Percentiles rank a stretch among this genome's conserved stretches.
These are phyloP conservation scores for Fonsecaea monophora DNA, from an alignment of 2,329 filamentous ascomycete species.

Conservation along the genomic window DNA sequence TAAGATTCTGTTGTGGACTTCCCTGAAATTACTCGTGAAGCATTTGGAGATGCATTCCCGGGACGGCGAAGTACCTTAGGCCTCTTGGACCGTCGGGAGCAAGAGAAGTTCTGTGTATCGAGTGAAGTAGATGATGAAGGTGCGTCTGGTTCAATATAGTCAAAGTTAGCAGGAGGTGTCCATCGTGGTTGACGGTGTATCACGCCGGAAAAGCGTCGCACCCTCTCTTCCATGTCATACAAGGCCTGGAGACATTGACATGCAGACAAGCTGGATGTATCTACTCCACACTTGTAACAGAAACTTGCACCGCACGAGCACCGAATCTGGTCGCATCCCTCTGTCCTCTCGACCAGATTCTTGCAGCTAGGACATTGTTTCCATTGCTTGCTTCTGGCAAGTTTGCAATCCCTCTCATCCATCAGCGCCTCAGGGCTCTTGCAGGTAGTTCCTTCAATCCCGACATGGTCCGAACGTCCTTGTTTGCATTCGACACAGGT, in stretches of 20 bases:
- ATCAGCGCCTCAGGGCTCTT: constrained; percentile 18
- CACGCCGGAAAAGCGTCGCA: background rate
- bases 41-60: background rate
- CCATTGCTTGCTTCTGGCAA: constrained; percentile 27
- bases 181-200: background rate
- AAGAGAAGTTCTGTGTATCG: background rate
- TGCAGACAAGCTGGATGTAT: background rate
- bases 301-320: constrained; percentile 30
- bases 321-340: constrained; percentile 29
- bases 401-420: constrained; percentile 13
- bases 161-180: background rate
- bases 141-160: background rate
- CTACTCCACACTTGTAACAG: constrained; percentile 28
- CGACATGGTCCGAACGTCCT: constrained; percentile 11
- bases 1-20: background rate
- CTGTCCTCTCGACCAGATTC: constrained; percentile 32
- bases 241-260: background rate
- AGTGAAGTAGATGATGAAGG: background rate
- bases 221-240: background rate
- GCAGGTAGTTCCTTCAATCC: constrained; percentile 11
- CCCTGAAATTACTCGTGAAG: background rate
- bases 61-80: background rate
- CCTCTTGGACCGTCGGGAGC: background rate
- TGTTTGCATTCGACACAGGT: constrained; percentile 30
- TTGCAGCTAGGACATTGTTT: constrained; percentile 34